Evolutionary conservation across 2,329 filamentous ascomycete genomes (phyloP).

Genomic region (Venturia oleaginea): DNA sequence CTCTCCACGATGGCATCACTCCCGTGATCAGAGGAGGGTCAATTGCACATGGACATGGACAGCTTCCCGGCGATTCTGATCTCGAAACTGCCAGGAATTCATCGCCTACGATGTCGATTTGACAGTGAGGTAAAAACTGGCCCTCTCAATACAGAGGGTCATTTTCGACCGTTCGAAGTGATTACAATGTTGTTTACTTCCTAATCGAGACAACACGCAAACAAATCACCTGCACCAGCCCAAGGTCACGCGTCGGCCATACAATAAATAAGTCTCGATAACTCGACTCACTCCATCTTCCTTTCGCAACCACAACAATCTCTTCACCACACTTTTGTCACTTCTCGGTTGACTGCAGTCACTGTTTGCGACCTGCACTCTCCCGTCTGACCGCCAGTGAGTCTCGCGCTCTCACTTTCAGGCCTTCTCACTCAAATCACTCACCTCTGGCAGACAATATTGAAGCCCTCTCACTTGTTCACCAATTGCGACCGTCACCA

Average conservation of each 20-base stretch:
- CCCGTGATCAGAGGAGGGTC: background rate
- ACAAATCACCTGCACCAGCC: background rate
- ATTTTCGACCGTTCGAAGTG: background rate
- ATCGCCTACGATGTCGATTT: background rate
- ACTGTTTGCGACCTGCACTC: background rate
- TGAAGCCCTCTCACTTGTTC: background rate
- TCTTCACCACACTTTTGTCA: background rate
- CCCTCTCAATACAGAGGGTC: background rate
- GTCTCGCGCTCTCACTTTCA: background rate
- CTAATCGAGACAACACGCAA: background rate
- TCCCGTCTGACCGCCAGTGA: background rate
- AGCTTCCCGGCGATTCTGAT: background rate
- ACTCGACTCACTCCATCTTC: background rate
- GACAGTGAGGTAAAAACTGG: background rate
- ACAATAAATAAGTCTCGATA: background rate
- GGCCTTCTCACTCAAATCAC: background rate
- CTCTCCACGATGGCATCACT: background rate
- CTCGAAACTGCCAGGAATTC: background rate
- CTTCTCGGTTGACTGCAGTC: conserved; percentile 3
- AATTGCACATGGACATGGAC: background rate
- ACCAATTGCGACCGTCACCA: background rate
- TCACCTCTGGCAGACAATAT: background rate
- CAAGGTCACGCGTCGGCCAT: background rate
- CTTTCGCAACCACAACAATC: background rate
- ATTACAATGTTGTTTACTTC: background rate